Evolutionary conservation across 148 eudicot genomes (phyloP), one percentile per base, ranked within the genome.

Genomic region (Pouteria glomerata): DNA sequence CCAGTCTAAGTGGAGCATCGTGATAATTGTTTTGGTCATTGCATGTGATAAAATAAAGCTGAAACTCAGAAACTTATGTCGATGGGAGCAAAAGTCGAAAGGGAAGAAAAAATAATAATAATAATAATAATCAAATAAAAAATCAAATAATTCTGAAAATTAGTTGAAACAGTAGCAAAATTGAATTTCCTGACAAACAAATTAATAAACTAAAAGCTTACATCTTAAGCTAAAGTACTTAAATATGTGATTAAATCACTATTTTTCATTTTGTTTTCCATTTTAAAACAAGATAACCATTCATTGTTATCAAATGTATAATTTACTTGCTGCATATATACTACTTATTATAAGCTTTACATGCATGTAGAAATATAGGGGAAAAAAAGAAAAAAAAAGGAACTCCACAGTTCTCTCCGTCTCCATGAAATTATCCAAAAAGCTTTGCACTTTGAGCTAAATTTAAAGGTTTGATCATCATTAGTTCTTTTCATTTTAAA

Each of bases 1-100:
- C n/a, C 24, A 30, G 58, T 68, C 70, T 29, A 66, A 51, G 58
- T 30, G 71, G 71, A 50, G 58, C 58, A 68, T 68, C 57, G 50
- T 68, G 41, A 68, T 51, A 58, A 10, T n/a, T 30, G 29, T 51
- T 33, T 51, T 50, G 42, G 37, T 23, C 37, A 48, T n/a, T 67
- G 26, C 70, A 50, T 67, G 57, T 50, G 41, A 48, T 27, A 31
- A 29, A 42, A 44, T 3, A 65, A 45, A 35, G 53, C 14, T 65
- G 34, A 44, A 45, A 65, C 45, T 65, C 26, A 26, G 21, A 63
- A 29, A 63, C 50, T 63, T 24, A 19, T 39, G 69, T 65, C 48
- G 13, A 37, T 41, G 45, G 44, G 10, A 39, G 44, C 44, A 39
- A 39, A 39, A 39, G 44, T 39, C 44, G 10, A 39, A 39, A 39